A percentile compares a stretch with the other conserved stretches of the same genome.
phyloP scores from a whole-genome alignment of 2,329 filamentous ascomycete genomes.

The Hyphodiscus sp. region DNA sequence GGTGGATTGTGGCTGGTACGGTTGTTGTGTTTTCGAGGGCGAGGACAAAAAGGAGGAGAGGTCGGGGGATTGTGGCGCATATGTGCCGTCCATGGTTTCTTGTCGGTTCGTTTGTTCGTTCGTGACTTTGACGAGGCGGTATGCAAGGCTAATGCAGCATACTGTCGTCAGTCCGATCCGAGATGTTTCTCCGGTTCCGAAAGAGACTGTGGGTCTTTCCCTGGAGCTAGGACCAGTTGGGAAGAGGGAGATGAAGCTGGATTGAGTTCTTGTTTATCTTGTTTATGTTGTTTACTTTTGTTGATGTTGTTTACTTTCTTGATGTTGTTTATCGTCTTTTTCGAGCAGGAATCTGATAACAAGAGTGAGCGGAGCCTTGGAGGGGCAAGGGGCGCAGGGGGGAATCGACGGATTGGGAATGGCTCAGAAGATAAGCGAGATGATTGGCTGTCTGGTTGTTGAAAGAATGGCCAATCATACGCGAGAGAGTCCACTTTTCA shows the following conservation, averaged over 20 bases:
- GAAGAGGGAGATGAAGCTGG: neutral
- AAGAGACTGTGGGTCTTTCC: neutral
- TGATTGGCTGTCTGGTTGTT: neutral
- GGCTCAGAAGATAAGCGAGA: neutral
- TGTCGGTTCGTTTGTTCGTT: conserved; percentile 2
- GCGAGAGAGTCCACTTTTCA: neutral
- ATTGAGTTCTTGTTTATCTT: neutral
- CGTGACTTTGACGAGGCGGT: conserved; percentile 4
- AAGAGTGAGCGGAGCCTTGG: neutral
- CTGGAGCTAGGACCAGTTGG: neutral
- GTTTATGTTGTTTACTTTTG: no score
- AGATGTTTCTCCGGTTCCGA: neutral
- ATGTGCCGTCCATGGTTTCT: conserved; percentile 25
- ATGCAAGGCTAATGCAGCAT: conserved; percentile 23
- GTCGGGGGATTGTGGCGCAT: conserved; percentile 31
- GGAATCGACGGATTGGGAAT: neutral
- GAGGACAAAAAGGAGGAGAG: conserved; percentile 27
- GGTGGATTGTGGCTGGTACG: neutral
- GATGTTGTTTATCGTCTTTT: no score
- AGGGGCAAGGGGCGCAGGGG: neutral
- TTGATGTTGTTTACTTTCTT: no score
- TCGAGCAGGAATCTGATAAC: no score
- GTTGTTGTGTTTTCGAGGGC: conserved; percentile 13
- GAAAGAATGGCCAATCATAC: neutral
- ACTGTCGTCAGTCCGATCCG: neutral